Conservation (phyloP, 2,329 filamentous ascomycete species). For the Sporothrix dimorphospora region DNA sequence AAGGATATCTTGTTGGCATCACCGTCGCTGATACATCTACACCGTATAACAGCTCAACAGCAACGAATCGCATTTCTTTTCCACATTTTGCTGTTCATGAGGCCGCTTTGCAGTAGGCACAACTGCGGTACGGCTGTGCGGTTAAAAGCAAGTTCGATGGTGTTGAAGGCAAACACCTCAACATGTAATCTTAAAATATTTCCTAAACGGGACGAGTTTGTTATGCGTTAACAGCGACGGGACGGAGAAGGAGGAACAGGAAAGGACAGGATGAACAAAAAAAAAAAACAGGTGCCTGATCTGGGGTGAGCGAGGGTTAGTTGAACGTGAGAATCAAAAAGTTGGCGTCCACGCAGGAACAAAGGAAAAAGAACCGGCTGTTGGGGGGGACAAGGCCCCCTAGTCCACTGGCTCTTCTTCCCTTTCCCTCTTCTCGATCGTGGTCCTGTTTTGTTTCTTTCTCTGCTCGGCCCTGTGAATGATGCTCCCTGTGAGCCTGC, state of each 20-base stretch:
- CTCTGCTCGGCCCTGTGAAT: not conserved
- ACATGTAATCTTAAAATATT: conserved; percentile 41
- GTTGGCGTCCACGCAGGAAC: not conserved
- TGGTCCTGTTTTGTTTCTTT: not conserved
- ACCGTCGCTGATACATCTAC: conserved; percentile 9
- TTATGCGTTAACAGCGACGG: conserved; percentile 45
- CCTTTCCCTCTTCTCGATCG: too few species aligned
- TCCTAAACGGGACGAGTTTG: conserved; percentile 49
- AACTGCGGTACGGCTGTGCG: conserved; percentile 37
- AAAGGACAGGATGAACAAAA: not conserved
- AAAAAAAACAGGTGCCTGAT: not conserved
- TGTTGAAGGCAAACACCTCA: not conserved
- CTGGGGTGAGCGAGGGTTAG: not conserved
- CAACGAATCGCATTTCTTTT: not conserved
- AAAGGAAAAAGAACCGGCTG: conserved; percentile 5
- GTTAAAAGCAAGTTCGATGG: conserved; percentile 36
- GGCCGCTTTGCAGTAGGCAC: not conserved
- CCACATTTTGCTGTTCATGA: not conserved
- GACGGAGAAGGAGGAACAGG: not conserved
- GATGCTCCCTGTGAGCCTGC: not conserved
- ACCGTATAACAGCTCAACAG: not conserved
- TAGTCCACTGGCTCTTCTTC: not conserved
- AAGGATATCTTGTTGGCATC: not conserved
- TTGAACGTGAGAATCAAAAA: not conserved
- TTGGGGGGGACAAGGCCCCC: not conserved